These are phyloP conservation scores for Microdochium nivale DNA, from an alignment of 2,329 filamentous ascomycete genomes.

Conservation along the genomic window DNA sequence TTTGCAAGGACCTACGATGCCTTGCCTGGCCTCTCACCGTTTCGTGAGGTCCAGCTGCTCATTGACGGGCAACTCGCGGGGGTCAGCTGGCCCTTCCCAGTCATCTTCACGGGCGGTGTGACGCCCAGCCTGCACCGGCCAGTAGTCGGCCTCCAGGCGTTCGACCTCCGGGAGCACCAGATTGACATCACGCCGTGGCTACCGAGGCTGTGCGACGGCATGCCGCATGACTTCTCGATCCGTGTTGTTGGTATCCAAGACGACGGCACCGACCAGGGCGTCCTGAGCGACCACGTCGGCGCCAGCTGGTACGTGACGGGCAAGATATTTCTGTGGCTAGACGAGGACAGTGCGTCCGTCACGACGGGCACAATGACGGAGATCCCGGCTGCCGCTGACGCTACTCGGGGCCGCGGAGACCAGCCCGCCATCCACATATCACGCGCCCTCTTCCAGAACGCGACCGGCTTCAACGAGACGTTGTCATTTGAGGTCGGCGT, in stretches of 20 bases:
- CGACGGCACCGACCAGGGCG: slow-evolving; percentile 31
- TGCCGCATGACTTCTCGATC: slow-evolving; percentile 49
- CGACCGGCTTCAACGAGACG: slow-evolving; percentile 45
- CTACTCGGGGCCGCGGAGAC: slow-evolving; percentile 2
- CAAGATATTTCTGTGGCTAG: slow-evolving; percentile 55
- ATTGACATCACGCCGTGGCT: slow-evolving; percentile 60
- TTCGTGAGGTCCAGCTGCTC: slow-evolving; percentile 56
- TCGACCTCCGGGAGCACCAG: slow-evolving; percentile 57
- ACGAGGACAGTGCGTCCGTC: slow-evolving; percentile 31
- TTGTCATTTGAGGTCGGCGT: slow-evolving; percentile 48
- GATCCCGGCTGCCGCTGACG: slow-evolving; percentile 16
- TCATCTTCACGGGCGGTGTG: slow-evolving; percentile 62
- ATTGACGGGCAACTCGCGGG: slow-evolving; percentile 55
- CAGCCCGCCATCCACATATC: slow-evolving; percentile 37
- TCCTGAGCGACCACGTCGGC: slow-evolving; percentile 39
- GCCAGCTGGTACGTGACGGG: slow-evolving; percentile 58
- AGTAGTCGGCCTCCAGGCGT: slow-evolving; percentile 57
- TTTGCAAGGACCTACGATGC: slow-evolving; percentile 47
- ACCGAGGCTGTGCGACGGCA: slow-evolving; percentile 44
- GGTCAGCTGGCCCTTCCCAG: slow-evolving; percentile 57
- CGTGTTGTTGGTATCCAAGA: slow-evolving; percentile 49
- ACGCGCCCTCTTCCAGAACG: slow-evolving; percentile 29
- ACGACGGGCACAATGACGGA: slow-evolving; percentile 37
- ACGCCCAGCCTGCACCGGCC: slow-evolving; percentile 60
- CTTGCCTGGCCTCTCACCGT: slow-evolving; percentile 59